Base-by-base conservation (phyloP, 1,284 basidiomycete genomes). In the Violaceomyces palustris region DNA sequence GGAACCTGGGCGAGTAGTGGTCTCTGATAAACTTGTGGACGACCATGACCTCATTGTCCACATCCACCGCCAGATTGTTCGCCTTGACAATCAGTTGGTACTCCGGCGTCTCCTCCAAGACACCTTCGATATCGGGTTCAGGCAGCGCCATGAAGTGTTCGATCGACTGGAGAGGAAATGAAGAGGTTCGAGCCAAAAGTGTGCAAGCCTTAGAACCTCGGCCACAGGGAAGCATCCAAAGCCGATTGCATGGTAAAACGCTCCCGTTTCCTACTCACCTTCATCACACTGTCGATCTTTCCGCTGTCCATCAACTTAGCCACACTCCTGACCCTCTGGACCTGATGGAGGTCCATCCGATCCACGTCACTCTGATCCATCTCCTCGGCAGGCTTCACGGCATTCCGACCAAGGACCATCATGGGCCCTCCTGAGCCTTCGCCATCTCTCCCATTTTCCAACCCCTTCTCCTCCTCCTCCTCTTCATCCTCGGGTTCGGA, bases 21-120 rank as follows among this genome's bases (percentile, higher is more conserved):
- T 99, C 94, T 58, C 94, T 85, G 68, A 98, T 94, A 78, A 96
- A 98, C 85, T 98, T 98, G 79, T 99, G 90, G 1, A 97, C 92
- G 21, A 98, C 79, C 47, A 98, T 79, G 46, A 96, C 88, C 75
- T 98, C 94, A 67, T 99, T 98, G 75, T 99, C 94, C 1, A 98
- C 85, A 64, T 99, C 94, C 15, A 99, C 94, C 1, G 91, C 91
- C 49, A 97, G 78, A 76, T 98, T 99, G 78, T 99, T 99, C 11
- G 93, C 89, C 61, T 88, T 84, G 3, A 99, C 94, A 64, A 98
- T 97, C 48, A 98, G 79, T 50, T 85, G 83, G 76, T 99, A 99
- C 75, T 99, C 94, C 1, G 89, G 88, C 71, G 93, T 92, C 55
- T 92, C 81, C 74, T 92, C 89, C 0, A 89, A 82, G 11, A 88